Percentiles rank a stretch among this genome's conserved stretches.
Evolutionary conservation across 305 asterid genomes (phyloP).

Genomic region (Fraxinus sp.): DNA sequence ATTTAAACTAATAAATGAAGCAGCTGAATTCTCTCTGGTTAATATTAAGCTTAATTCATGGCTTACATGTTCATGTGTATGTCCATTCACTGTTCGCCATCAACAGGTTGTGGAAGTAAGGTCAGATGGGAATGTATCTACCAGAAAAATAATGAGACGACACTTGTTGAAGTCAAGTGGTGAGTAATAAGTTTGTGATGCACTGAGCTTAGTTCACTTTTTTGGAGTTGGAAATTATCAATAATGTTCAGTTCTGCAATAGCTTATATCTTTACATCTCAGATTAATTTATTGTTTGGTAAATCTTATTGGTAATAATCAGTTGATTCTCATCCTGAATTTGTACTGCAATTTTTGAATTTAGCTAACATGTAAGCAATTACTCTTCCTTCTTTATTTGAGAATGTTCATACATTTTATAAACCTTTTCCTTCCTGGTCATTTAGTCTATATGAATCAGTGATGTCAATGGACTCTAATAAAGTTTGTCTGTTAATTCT

Average conservation of each 20-base stretch:
- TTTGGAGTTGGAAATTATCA: slow-evolving; percentile 7
- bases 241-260: background rate
- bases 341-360: background rate
- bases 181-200: slow-evolving; percentile 37
- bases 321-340: slow-evolving; percentile 6
- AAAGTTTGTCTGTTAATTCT: background rate
- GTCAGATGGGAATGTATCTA: slow-evolving; percentile 69
- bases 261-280: background rate
- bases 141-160: slow-evolving; percentile 73
- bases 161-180: slow-evolving; percentile 86
- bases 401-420: background rate
- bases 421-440: background rate
- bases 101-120: slow-evolving; percentile 89
- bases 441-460: background rate
- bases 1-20: background rate
- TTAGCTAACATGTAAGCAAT: background rate
- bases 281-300: background rate
- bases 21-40: slow-evolving; percentile 3
- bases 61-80: slow-evolving; percentile 1
- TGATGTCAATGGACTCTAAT: background rate
- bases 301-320: slow-evolving; percentile 11
- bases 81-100: slow-evolving; percentile 21
- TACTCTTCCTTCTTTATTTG: background rate
- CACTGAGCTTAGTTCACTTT: slow-evolving; percentile 14
- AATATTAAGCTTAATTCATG: slow-evolving; percentile 12